Evolutionary conservation across 306 rosid species (phyloP).

Genomic region (Gynostemma pentaphyllum): DNA sequence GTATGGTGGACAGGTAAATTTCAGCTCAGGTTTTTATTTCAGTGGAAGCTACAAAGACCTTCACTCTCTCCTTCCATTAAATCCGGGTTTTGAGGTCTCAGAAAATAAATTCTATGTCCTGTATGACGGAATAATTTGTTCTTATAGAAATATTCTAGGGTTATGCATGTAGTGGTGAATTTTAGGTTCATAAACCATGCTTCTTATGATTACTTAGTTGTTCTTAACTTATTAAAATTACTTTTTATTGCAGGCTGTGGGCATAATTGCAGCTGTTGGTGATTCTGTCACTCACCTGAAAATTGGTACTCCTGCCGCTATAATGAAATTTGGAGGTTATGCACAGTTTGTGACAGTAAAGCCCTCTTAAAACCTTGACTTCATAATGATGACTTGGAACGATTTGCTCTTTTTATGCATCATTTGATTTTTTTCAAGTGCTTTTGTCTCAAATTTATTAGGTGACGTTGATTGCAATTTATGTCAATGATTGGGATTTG

Average conservation of each 20-base stretch:
- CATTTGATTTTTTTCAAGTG: not conserved
- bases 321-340: constrained; percentile 92
- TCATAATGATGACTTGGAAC: not conserved
- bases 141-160: not conserved
- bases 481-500: not conserved
- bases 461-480: not conserved
- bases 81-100: constrained; percentile 95
- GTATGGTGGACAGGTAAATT: constrained; percentile 59
- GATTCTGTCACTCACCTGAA: constrained; percentile 56
- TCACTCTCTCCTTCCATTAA: constrained; percentile 67
- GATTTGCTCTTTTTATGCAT: not conserved
- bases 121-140: not conserved
- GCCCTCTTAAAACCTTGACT: not conserved
- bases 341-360: constrained; percentile 62
- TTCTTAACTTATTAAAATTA: not conserved
- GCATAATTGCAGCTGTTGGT: constrained; percentile 81
- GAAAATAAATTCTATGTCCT: constrained; percentile 8
- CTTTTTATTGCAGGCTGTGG: constrained; percentile 61
- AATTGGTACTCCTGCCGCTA: constrained; percentile 80
- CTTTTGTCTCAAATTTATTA: not conserved
- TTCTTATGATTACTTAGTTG: not conserved
- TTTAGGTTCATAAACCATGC: constrained; percentile 6
- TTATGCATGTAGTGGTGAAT: not conserved
- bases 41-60: constrained; percentile 35
- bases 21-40: constrained; percentile 92